A percentile compares a stretch with the other conserved stretches of the same genome.
These are phyloP conservation scores for Ganoderma sinense DNA, from an alignment of 1,284 basidiomycete species.

Conservation along the genomic window DNA sequence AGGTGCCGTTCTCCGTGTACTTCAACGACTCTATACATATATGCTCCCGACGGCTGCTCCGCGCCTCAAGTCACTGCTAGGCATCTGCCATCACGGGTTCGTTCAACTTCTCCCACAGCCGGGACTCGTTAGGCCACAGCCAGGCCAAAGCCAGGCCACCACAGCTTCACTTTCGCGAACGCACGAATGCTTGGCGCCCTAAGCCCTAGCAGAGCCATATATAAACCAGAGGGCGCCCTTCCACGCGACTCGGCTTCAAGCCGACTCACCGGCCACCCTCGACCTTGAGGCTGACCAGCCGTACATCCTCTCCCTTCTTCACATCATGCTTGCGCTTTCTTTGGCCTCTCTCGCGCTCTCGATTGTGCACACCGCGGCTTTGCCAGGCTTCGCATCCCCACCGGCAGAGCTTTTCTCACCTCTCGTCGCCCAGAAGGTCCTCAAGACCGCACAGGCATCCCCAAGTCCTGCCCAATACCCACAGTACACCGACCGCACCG, in stretches of 20 bases:
- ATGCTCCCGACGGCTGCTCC: background rate
- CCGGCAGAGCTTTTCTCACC: constrained; percentile 61
- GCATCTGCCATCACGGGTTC: background rate
- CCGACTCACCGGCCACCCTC: background rate
- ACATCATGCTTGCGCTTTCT: constrained; percentile 15
- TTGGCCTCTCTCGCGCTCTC: constrained; percentile 16
- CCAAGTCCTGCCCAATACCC: constrained; percentile 57
- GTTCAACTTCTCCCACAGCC: no score
- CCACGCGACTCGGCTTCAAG: background rate
- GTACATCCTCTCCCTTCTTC: background rate
- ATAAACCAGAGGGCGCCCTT: background rate
- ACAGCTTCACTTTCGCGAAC: background rate
- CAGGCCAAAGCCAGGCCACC: no score
- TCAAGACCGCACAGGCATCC: constrained; percentile 55
- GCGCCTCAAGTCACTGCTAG: background rate
- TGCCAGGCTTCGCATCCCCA: constrained; percentile 12
- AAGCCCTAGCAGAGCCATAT: background rate
- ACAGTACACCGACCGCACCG: constrained; percentile 56
- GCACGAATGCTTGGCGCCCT: background rate
- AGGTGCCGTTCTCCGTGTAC: background rate
- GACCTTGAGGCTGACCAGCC: background rate
- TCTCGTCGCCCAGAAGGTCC: constrained; percentile 61
- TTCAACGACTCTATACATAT: background rate
- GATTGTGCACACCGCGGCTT: constrained; percentile 13
- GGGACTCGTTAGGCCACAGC: no score